Base-by-base conservation (phyloP, 176 grass and related monocot genomes). In the Themeda triandra region DNA sequence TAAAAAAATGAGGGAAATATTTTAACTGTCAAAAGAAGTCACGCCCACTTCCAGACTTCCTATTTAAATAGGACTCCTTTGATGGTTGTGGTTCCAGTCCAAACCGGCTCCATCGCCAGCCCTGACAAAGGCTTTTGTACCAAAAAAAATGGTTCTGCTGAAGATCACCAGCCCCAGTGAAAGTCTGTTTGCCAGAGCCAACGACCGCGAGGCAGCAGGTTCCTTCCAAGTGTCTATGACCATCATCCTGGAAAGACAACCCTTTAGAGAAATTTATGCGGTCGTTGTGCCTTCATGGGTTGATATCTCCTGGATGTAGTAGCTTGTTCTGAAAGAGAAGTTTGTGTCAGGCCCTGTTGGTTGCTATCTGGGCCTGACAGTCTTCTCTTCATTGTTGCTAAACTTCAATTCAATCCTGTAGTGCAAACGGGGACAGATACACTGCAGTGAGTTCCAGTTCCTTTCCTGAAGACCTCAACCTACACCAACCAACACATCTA, bases 401-500 rank as follows among this genome's bases (percentile, higher is more conserved):
- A 70, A 69, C 79, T 4, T 80, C 42, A 45, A 51, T 68, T 48
- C 17, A 49, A 33, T 19, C 44, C 44, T 37, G 30, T 19, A 70
- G 9, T 39, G 46, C 30, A 70, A 54, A 27, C 29, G 31, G 79
- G 63, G 25, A 29, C 0, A 63, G 60, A 29, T 15, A 72, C 31
- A 56, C 19, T 72, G 32, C 0, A 4, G 29, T 29, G 60, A 87
- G 42, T 63, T 75, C n/a, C 30, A 36, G 72, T 72, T 60, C 56
- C n/a, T 62, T 25, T 27, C n/a, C 58, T 27, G 10, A 62, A 25
- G 58, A 27, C 45, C 25, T 95, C 60, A 86, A 30, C 80, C 78
- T 73, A 67, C 76, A 12, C 69, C 76, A 44, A 88, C 62, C 83
- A 98, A 87, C 54, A 69, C 32, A 81, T 90, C 89, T 69, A 98